These are phyloP conservation scores for Combretum micranthum DNA, from an alignment of 345 rosid species.

Conservation along the genomic window DNA sequence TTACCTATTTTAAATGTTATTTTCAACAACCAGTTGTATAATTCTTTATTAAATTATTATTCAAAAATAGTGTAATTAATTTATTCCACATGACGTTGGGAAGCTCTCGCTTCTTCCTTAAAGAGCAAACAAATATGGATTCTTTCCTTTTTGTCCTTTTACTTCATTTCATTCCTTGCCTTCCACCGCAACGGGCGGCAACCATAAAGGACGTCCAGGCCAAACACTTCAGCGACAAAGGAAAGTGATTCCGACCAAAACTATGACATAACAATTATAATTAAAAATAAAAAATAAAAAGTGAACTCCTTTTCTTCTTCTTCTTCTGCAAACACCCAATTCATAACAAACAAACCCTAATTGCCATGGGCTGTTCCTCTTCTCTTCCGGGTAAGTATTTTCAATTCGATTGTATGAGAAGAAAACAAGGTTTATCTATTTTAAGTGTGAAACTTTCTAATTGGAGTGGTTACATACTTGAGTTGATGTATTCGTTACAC, in stretches of 20 bases:
- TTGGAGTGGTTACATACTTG: too few relatives aligned
- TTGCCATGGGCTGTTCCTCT: constrained; percentile 77
- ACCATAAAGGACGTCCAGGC: background rate
- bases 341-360: too few relatives aligned
- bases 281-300: background rate
- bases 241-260: background rate
- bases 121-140: background rate
- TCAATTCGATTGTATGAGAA: background rate
- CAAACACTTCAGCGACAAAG: background rate
- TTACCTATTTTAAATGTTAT: too few relatives aligned
- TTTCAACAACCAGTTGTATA: too few relatives aligned
- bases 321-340: background rate
- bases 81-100: background rate
- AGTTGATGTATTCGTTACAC: too few relatives aligned
- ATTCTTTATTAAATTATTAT: too few relatives aligned
- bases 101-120: background rate
- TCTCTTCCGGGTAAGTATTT: constrained; percentile 65
- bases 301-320: background rate
- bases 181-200: too few relatives aligned
- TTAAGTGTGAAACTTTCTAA: too few relatives aligned
- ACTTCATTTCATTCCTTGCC: background rate
- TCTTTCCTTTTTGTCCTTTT: background rate
- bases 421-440: background rate
- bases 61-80: background rate
- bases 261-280: too few relatives aligned